phyloP scores from a whole-genome alignment of 2,329 filamentous ascomycete species.

The Penicillium fuscoglaucum region DNA sequence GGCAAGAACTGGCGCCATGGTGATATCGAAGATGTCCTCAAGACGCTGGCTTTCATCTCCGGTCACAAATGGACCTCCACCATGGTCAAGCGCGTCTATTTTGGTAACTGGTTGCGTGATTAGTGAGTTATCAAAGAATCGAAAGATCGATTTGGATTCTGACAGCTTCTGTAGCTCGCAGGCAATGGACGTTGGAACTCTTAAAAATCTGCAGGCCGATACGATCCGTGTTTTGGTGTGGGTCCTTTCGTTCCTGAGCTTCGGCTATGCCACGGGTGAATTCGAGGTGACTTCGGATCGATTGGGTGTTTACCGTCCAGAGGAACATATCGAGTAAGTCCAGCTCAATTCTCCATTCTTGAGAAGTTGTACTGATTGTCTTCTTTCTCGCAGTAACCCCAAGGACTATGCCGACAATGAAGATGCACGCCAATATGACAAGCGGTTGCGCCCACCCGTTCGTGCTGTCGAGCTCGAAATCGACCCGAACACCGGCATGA shows the following conservation, averaged over 20 bases:
- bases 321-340: conserved; percentile 55
- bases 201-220: conserved; percentile 75
- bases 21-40: conserved; percentile 80
- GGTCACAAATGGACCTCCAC: conserved; percentile 84
- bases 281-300: conserved; percentile 81
- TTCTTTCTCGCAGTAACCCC: conserved; percentile 64
- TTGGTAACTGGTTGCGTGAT: conserved; percentile 84
- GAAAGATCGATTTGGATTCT: not conserved
- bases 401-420: conserved; percentile 81
- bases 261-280: conserved; percentile 82
- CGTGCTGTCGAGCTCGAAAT: conserved; percentile 69
- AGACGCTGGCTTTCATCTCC: conserved; percentile 71
- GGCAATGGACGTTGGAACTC: conserved; percentile 74
- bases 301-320: conserved; percentile 76
- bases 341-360: not conserved
- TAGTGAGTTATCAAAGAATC: conserved; percentile 50
- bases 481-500: conserved; percentile 84
- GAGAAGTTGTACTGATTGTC: conserved; percentile 36
- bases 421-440: conserved; percentile 76
- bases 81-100: conserved; percentile 76
- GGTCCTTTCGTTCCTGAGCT: conserved; percentile 77
- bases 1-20: conserved; percentile 56
- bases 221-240: conserved; percentile 78
- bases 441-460: conserved; percentile 78
- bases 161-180: conserved; percentile 56